A percentile compares a stretch with the other conserved stretches of the same genome.
Conservation (phyloP, 257 asterid species). For the Henckelia pumila region DNA sequence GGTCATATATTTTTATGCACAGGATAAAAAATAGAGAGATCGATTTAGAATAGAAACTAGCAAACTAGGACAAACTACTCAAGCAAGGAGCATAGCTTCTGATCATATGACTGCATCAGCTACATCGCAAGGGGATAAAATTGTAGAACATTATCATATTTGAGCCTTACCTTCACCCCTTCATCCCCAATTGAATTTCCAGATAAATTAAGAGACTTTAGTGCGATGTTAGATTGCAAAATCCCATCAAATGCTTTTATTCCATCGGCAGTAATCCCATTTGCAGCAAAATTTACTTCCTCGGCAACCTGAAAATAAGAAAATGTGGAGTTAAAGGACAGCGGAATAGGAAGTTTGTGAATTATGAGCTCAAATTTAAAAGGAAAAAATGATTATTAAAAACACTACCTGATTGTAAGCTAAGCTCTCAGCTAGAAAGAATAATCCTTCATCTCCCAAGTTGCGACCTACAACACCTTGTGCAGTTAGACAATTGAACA, state of each 20-base stretch:
- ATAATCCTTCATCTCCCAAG: conserved; percentile 90
- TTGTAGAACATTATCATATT: conserved; percentile 20
- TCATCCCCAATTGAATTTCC: conserved; percentile 96
- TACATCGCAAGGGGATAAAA: conserved; percentile 11
- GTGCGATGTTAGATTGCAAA: conserved; percentile 75
- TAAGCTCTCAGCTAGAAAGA: conserved; percentile 89
- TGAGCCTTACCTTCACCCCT: conserved; percentile 75
- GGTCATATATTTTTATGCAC: conserved; percentile 6
- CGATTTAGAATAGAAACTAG: not conserved
- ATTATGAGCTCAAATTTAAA: conserved; percentile 10
- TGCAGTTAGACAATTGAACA: conserved; percentile 32
- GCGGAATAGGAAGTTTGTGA: conserved; percentile 15
- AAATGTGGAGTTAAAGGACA: conserved; percentile 20
- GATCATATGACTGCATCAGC: conserved; percentile 1
- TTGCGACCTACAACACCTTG: conserved; percentile 60
- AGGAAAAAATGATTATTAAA: not conserved
- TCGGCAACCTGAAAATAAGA: conserved; percentile 68
- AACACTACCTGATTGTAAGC: conserved; percentile 79
- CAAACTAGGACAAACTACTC: not conserved
- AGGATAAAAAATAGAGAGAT: not conserved
- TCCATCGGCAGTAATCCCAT: conserved; percentile 89
- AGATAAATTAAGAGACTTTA: conserved; percentile 83
- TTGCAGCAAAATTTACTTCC: conserved; percentile 92
- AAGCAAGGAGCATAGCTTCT: conserved; percentile 1
- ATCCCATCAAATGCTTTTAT: conserved; percentile 92